A percentile compares a stretch with the other conserved stretches of the same genome.
Conservation (phyloP, 176 grass and related monocot genomes). For the Oryza meridionalis region DNA sequence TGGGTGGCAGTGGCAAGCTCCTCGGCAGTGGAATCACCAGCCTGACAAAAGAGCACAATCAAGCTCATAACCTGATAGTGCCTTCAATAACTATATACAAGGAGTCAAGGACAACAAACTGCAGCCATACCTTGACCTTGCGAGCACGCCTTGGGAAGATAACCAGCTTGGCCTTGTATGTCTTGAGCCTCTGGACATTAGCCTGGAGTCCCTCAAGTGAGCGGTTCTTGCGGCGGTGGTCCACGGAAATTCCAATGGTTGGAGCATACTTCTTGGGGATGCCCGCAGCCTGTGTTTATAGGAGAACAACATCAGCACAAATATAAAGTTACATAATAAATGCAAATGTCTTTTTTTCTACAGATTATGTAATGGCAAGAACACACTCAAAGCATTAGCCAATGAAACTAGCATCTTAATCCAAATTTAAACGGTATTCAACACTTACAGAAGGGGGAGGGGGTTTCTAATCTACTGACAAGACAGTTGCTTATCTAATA, state of each 20-base stretch:
- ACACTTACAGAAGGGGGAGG: background rate
- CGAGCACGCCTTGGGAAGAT: slow-evolving; percentile 91
- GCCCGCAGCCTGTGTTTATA: slow-evolving; percentile 57
- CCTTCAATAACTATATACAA: background rate
- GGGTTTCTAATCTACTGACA: background rate
- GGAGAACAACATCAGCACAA: background rate
- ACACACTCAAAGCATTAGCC: background rate
- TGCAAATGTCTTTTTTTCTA: background rate
- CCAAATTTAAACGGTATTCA: background rate
- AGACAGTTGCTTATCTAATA: background rate
- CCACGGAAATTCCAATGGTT: slow-evolving; percentile 83
- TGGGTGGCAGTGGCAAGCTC: slow-evolving; percentile 85
- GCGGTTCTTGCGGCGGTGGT: slow-evolving; percentile 79
- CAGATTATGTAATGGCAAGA: background rate
- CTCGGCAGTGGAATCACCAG: slow-evolving; percentile 88
- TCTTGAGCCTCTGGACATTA: slow-evolving; percentile 85
- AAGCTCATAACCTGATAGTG: background rate
- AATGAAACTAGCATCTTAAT: background rate
- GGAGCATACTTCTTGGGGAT: slow-evolving; percentile 87
- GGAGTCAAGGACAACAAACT: background rate
- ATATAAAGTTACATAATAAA: background rate
- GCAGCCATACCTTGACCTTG: slow-evolving; percentile 66
- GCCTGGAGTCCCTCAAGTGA: slow-evolving; percentile 86
- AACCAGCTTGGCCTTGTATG: slow-evolving; percentile 90
- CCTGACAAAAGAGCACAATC: slow-evolving; percentile 32